Base-by-base conservation (phyloP, 176 grass and related monocot species). In the Eragrostis curvula region DNA sequence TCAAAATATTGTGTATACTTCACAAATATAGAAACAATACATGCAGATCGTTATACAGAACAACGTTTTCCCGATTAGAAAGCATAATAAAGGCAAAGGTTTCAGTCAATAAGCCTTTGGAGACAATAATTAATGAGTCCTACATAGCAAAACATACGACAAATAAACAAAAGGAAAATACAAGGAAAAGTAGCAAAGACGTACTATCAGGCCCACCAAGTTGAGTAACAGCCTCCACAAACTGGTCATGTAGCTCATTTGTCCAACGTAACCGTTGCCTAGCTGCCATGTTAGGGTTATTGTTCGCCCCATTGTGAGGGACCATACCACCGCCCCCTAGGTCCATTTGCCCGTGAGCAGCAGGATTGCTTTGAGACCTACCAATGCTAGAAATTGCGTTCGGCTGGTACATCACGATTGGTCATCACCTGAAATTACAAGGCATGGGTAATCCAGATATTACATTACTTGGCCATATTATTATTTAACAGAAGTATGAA, bases 181-280 rank as follows among this genome's bases (percentile, higher is more conserved):
- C 29, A 74, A 85, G n/a, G 44, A 45, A 30, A 57, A 66, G 51
- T 13, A 46, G 6, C 5, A 71, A 75, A 39, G 55, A 87, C 90
- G 73, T 90, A 96, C 94, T 90, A 55, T 96, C 88, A 80, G 90
- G 88, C 42, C 94, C 94, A 60, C 86, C 94, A 85, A 96, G 94
- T n/a, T 96, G 90, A 51, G 94, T 73, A 58, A 93, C 90, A 23
- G 90, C 88, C 67, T 87, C 88, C 27, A 96, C 90, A 76, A 96
- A 96, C 14, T 48, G 88, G 5, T 93, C 85, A 84, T 96, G 90
- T 27, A 96, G 87, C 66, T 96, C 94, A 83, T 91, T 82, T 75
- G 94, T 96, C 94, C 94, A 93, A 15, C 90, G 88, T 60, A 93
- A 81, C 50, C 90, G 80, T 82, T 96, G 94, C 16, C 94, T 90